Base-by-base conservation (phyloP, 257 asterid species). In the Cinchona pubescens region DNA sequence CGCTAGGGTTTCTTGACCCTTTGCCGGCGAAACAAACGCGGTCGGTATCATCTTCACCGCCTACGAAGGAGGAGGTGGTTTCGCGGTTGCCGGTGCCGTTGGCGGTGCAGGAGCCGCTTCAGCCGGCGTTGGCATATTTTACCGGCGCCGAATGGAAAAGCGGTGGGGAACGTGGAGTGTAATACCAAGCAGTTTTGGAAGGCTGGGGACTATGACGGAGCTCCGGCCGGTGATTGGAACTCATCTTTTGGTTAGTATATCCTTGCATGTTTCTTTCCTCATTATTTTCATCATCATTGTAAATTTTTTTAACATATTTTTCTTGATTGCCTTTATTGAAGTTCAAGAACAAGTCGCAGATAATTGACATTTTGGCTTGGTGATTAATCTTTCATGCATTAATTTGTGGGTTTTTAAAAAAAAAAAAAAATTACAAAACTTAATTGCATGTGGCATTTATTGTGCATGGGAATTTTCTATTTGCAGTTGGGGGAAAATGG, bases 141-240 rank as follows among this genome's bases (percentile, higher is more conserved):
- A 73, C 82, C 90, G n/a, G 71, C 78, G 53, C 79, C 74, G 49
- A 30, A 61, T 40, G 85, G 73, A 58, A 62, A 30, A 48, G 53
- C 77, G 48, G 75, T 69, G 45, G 69, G 32, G 68, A 72, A 27
- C 25, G 7, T 19, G 42, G 81, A 74, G 72, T 46, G 59, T 58
- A 43, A 75, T 34, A 72, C 43, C 69, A 92, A 82, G 82, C 97
- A 93, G 89, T 93, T 93, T 80, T 93, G 98, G 98, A 93, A 93
- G 78, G 97, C 98, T n/a, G 98, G 98, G 62, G 96, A 93, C 48
- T 93, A 81, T 76, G 96, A 88, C n/a, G 90, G 71, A 63, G 61
- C 84, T 51, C 73, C 90, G 23, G 76, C 84, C 42, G 74, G 79
- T 63, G 84, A 73, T 76, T 85, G 88, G 90, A 85, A 74, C 62